Conservation (phyloP, 2,329 filamentous ascomycete species). For the Colletotrichum tofieldiae region DNA sequence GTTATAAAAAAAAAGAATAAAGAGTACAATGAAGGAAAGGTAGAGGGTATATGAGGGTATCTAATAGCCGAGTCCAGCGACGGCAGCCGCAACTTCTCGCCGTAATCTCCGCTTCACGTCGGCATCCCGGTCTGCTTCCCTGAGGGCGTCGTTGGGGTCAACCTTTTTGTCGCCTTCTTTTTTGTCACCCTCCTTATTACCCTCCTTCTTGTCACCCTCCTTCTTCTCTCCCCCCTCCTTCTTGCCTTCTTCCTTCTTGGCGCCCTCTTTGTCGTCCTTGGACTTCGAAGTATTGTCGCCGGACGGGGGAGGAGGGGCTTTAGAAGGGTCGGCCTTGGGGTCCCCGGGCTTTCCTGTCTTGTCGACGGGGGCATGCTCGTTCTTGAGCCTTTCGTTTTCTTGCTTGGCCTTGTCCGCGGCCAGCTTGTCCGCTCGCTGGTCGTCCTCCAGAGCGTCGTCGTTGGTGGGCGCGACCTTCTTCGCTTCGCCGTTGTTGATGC, state of each 20-base stretch:
- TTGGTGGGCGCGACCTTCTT: constrained; percentile 27
- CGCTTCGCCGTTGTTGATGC: constrained; percentile 31
- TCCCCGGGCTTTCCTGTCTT: constrained; percentile 33
- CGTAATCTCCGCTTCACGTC: constrained; percentile 35
- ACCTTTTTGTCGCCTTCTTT: constrained; percentile 38
- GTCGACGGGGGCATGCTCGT: constrained; percentile 35
- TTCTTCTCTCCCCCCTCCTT: constrained; percentile 34
- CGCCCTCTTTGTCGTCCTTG: constrained; percentile 14
- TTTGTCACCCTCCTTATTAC: constrained; percentile 3
- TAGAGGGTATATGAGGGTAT: background rate
- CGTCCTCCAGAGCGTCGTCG: constrained; percentile 41
- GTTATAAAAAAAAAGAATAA: background rate
- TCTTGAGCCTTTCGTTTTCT: constrained; percentile 35
- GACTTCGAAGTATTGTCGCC: background rate
- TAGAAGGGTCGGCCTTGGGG: constrained; percentile 35
- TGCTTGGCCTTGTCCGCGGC: constrained; percentile 27
- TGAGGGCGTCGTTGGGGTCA: constrained; percentile 41
- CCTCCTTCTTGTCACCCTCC: constrained; percentile 30
- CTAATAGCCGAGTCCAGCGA: constrained; percentile 41
- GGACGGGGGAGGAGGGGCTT: constrained; percentile 4
- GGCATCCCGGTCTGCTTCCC: constrained; percentile 28
- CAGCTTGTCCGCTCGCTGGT: constrained; percentile 36
- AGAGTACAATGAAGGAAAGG: constrained; percentile 7
- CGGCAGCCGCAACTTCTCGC: constrained; percentile 34
- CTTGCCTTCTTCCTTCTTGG: constrained; percentile 4